These are phyloP conservation scores for Posidonia australis DNA, from an alignment of 106 monocot species.

Conservation along the genomic window DNA sequence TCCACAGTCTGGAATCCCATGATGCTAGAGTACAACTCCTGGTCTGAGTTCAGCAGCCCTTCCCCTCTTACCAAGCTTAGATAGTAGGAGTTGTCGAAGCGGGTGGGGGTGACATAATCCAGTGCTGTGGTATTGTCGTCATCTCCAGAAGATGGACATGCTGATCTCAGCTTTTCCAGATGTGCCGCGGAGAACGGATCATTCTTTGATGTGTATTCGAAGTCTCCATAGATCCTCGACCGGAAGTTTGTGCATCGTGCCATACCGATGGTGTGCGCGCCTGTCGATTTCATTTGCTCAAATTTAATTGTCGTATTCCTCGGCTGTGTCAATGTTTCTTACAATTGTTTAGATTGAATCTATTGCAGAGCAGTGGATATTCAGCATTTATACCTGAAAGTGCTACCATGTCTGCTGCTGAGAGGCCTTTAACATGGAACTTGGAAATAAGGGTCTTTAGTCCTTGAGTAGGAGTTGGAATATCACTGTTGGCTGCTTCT, in stretches of 20 bases:
- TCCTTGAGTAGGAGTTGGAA: slow-evolving; percentile 44
- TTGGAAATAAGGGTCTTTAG: slow-evolving; percentile 48
- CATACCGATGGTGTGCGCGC: slow-evolving; percentile 79
- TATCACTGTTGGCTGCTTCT: slow-evolving; percentile 50
- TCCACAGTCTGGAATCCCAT: slow-evolving; percentile 31
- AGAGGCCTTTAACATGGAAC: slow-evolving; percentile 66
- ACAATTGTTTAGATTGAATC: background rate
- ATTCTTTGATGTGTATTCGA: slow-evolving; percentile 19
- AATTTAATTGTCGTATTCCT: no score
- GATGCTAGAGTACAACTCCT: slow-evolving; percentile 57
- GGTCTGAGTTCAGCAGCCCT: slow-evolving; percentile 83
- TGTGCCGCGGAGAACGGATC: background rate
- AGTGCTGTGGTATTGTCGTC: slow-evolving; percentile 48
- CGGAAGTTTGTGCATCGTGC: slow-evolving; percentile 57
- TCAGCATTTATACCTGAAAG: slow-evolving; percentile 39
- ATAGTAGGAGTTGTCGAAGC: slow-evolving; percentile 73
- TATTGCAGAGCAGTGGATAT: background rate
- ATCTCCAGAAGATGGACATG: background rate
- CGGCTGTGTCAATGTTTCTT: no score
- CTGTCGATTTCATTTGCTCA: slow-evolving; percentile 19
- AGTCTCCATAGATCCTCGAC: slow-evolving; percentile 45
- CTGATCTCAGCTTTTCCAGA: slow-evolving; percentile 6
- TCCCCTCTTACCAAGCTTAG: slow-evolving; percentile 36
- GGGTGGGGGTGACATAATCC: slow-evolving; percentile 46
- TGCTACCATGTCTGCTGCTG: slow-evolving; percentile 64